A percentile compares a stretch with the other conserved stretches of the same genome.
These are phyloP conservation scores for Auricularia sp. DNA, from an alignment of 768 basidiomycete genomes.

Conservation along the genomic window DNA sequence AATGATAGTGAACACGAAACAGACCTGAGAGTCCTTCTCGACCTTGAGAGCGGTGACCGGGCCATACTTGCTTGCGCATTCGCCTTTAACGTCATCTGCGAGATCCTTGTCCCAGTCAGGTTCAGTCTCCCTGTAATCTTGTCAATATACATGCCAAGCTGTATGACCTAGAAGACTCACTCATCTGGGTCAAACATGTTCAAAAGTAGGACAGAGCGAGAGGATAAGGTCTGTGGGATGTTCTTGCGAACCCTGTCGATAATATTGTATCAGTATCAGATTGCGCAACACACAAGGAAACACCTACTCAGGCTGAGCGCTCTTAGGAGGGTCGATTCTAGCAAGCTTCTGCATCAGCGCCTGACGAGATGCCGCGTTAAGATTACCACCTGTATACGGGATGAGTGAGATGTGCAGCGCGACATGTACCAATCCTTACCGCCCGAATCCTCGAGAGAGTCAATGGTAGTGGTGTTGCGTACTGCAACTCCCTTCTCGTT, in stretches of 20 bases:
- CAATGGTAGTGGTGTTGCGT: constrained; percentile 54
- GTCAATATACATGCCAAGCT: not conserved
- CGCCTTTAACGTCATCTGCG: constrained; percentile 90
- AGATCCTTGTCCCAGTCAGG: constrained; percentile 95
- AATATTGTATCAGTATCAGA: constrained; percentile 12
- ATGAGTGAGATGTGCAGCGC: constrained; percentile 10
- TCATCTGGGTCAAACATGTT: constrained; percentile 99
- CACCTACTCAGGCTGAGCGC: constrained; percentile 54
- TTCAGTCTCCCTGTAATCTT: constrained; percentile 70
- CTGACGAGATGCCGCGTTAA: constrained; percentile 96
- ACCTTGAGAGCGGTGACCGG: constrained; percentile 80
- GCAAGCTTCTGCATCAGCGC: constrained; percentile 99
- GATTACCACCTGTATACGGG: constrained; percentile 66
- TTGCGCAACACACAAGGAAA: not conserved
- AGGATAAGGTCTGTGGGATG: constrained; percentile 78
- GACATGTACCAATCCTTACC: constrained; percentile 36
- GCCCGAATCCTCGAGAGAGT: constrained; percentile 81
- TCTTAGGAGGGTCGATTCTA: constrained; percentile 65
- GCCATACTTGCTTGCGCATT: constrained; percentile 89
- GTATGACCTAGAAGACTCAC: constrained; percentile 35
- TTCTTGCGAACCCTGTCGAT: constrained; percentile 46
- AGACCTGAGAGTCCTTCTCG: constrained; percentile 85
- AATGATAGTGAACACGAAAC: constrained; percentile 13
- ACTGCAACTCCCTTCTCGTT: constrained; percentile 76
- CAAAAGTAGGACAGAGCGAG: constrained; percentile 79